Percentiles rank a stretch among this genome's conserved stretches.
Evolutionary conservation across 2,329 filamentous ascomycete genomes (phyloP).

Genomic region (Fusarium citri): DNA sequence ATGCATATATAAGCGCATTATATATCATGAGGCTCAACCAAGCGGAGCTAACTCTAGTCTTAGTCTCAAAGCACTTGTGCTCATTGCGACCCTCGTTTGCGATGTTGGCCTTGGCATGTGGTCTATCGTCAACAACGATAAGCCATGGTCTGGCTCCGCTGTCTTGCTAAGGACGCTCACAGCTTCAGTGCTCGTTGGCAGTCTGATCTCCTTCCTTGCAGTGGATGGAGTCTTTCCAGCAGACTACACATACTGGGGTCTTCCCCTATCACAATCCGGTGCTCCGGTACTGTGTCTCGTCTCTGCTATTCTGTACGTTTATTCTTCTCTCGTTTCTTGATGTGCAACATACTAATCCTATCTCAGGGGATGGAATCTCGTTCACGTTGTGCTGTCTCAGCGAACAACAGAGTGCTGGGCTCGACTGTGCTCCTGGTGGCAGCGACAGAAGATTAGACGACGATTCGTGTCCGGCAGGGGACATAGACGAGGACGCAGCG

Average conservation of each 20-base stretch:
- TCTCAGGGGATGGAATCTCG: constrained; percentile 40
- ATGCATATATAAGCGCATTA: not conserved
- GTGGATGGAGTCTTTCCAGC: constrained; percentile 52
- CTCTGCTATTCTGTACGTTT: constrained; percentile 51
- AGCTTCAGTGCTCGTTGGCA: constrained; percentile 50
- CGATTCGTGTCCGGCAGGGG: constrained; percentile 22
- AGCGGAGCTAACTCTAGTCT: not conserved
- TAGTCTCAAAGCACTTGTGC: constrained; percentile 45
- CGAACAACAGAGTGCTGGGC: constrained; percentile 37
- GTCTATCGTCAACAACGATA: constrained; percentile 49
- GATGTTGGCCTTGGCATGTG: constrained; percentile 54
- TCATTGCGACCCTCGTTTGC: constrained; percentile 48
- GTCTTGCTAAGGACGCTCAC: constrained; percentile 48
- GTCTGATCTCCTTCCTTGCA: constrained; percentile 53
- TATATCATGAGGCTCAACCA: not conserved
- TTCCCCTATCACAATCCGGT: constrained; percentile 46
- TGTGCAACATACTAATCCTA: constrained; percentile 14
- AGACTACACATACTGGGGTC: constrained; percentile 53
- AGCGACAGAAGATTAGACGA: constrained; percentile 32
- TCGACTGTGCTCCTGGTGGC: constrained; percentile 38
- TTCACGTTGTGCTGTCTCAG: constrained; percentile 41
- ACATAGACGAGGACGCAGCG: constrained; percentile 24
- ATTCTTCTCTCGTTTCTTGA: not conserved
- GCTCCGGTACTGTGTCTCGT: constrained; percentile 53
- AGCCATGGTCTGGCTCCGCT: constrained; percentile 49